Evolutionary conservation across 2,329 filamentous ascomycete species (phyloP).

Genomic region (Trichoderma polysporum): DNA sequence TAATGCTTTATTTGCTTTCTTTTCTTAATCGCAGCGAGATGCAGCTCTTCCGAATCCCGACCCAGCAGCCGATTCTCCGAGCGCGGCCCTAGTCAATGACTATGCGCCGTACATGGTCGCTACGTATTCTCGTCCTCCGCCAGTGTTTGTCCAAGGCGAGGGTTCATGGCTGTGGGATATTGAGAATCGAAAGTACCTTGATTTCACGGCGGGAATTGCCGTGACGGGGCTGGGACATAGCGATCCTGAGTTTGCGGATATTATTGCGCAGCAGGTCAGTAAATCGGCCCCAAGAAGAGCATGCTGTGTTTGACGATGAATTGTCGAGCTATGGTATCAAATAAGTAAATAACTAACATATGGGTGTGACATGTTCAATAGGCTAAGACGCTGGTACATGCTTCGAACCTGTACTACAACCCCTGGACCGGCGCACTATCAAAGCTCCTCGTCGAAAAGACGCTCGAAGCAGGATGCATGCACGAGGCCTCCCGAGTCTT

Average conservation of each 20-base stretch:
- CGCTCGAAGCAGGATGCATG: constrained; percentile 77
- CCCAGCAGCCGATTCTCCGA: constrained; percentile 70
- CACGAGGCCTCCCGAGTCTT: constrained; percentile 78
- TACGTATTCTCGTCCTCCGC: constrained; percentile 86
- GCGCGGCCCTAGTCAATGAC: constrained; percentile 70
- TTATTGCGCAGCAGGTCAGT: constrained; percentile 74
- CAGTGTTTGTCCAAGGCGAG: constrained; percentile 84
- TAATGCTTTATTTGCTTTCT: background rate
- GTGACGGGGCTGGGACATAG: constrained; percentile 92
- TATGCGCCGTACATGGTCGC: constrained; percentile 89
- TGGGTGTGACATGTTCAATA: constrained; percentile 31
- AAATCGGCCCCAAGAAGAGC: background rate
- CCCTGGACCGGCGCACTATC: constrained; percentile 90
- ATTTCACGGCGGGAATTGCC: constrained; percentile 94
- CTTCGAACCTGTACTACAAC: constrained; percentile 96
- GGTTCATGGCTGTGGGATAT: constrained; percentile 89
- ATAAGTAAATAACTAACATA: too few relatives aligned
- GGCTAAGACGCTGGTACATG: constrained; percentile 79
- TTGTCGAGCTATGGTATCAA: too few relatives aligned
- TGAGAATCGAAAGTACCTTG: constrained; percentile 84
- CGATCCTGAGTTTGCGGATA: constrained; percentile 71
- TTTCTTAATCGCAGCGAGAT: constrained; percentile 28
- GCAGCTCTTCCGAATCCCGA: constrained; percentile 63
- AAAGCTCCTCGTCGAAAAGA: constrained; percentile 79
- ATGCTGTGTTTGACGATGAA: background rate